Evolutionary conservation across 2,329 filamentous ascomycete species (phyloP).

Genomic region (Xylariaceae sp.): DNA sequence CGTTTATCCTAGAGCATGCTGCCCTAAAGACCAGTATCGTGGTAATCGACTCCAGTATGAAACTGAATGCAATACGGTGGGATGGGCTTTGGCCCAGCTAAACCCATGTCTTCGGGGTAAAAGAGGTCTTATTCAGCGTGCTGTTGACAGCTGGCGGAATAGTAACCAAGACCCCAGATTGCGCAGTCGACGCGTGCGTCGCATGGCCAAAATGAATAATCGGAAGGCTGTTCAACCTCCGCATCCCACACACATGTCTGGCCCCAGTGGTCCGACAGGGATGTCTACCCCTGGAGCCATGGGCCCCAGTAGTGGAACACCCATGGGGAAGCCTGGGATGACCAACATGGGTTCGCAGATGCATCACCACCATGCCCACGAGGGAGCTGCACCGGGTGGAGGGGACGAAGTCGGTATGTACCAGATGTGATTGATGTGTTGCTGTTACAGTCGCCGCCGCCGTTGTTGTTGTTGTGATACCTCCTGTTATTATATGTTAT

Average conservation of each 20-base stretch:
- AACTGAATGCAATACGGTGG: slow-evolving; percentile 98
- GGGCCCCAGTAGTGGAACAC: slow-evolving; percentile 57
- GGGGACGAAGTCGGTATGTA: slow-evolving; percentile 97
- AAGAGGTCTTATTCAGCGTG: slow-evolving; percentile 92
- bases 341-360: slow-evolving; percentile 68
- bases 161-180: slow-evolving; percentile 95
- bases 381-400: slow-evolving; percentile 69
- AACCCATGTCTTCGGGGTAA: slow-evolving; percentile 92
- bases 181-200: slow-evolving; percentile 86
- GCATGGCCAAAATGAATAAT: slow-evolving; percentile 95
- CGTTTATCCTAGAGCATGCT: slow-evolving; percentile 94
- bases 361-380: slow-evolving; percentile 79
- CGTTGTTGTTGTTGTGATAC: slow-evolving; percentile 44
- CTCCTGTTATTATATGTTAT: slow-evolving; percentile 43
- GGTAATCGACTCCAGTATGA: slow-evolving; percentile 96
- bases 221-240: slow-evolving; percentile 73
- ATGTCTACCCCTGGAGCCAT: slow-evolving; percentile 70
- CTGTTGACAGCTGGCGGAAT: slow-evolving; percentile 98
- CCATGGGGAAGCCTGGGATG: slow-evolving; percentile 71
- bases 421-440: slow-evolving; percentile 77
- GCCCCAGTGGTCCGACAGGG: slow-evolving; percentile 68
- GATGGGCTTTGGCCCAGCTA: slow-evolving; percentile 94
- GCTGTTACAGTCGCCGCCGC: slow-evolving; percentile 45
- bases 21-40: slow-evolving; percentile 92
- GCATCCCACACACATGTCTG: slow-evolving; percentile 69